Evolutionary conservation across 805 yeast genomes (phyloP).

Genomic region (Candida qinlingensis): DNA sequence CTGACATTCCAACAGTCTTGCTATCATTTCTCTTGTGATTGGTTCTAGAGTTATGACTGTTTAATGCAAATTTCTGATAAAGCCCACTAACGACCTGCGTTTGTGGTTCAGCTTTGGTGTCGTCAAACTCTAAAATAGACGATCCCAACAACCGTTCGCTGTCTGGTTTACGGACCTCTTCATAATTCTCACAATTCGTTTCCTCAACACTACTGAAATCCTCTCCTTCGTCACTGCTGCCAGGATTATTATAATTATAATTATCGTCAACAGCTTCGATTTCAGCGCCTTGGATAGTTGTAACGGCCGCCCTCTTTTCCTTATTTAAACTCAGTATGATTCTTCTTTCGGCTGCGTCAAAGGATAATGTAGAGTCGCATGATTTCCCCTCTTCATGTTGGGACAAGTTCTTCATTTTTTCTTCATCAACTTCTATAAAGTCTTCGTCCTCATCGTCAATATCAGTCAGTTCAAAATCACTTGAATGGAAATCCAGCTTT

Average conservation of each 20-base stretch:
- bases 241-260: not conserved
- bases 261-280: not conserved
- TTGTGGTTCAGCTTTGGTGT: not conserved
- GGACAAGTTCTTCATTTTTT: not conserved
- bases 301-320: too few species aligned
- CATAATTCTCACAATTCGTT: too few species aligned
- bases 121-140: not conserved
- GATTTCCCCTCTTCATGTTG: not conserved
- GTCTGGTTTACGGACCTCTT: not conserved
- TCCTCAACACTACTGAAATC: not conserved
- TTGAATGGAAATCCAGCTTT: conserved; percentile 10
- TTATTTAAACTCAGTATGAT: too few species aligned
- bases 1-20: not conserved
- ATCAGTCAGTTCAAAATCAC: conserved; percentile 26
- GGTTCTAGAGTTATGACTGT: not conserved
- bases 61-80: conserved; percentile 1
- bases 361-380: not conserved
- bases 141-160: not conserved
- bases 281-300: not conserved
- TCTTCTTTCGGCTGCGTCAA: too few species aligned
- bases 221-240: not conserved
- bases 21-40: not conserved
- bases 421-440: not conserved
- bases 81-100: not conserved
- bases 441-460: conserved; percentile 17